Percentiles rank a stretch among this genome's conserved stretches.
Evolutionary conservation across 2,329 filamentous ascomycete genomes (phyloP).

Genomic region (Seiridium cupressi): DNA sequence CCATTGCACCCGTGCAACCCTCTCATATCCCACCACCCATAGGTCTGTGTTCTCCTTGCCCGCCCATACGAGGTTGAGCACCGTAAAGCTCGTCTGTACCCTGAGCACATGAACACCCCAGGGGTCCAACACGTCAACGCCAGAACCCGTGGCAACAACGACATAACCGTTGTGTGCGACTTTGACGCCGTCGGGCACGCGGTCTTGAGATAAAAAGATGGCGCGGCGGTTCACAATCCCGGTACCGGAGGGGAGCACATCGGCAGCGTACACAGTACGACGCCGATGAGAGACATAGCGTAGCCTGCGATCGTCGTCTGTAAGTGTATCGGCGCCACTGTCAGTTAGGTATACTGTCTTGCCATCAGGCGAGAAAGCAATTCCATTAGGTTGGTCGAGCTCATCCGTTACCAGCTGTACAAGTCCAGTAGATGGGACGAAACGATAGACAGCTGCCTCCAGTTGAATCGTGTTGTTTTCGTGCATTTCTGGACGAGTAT

Average conservation of each 20-base stretch:
- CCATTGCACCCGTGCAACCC: too few species aligned
- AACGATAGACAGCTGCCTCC: slow-evolving; percentile 35
- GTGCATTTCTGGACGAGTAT: slow-evolving; percentile 21
- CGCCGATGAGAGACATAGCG: slow-evolving; percentile 18
- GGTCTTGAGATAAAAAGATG: slow-evolving; percentile 35
- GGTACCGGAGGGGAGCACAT: slow-evolving; percentile 28
- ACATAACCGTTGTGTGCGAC: slow-evolving; percentile 38
- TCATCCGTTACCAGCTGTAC: slow-evolving; percentile 35
- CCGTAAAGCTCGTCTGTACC: slow-evolving; percentile 40
- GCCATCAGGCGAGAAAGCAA: slow-evolving; percentile 38
- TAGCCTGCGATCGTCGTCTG: slow-evolving; percentile 12
- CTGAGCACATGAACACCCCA: slow-evolving; percentile 33
- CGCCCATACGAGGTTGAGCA: slow-evolving; percentile 42
- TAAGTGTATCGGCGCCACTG: slow-evolving; percentile 26
- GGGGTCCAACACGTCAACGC: slow-evolving; percentile 37
- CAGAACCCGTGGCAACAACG: slow-evolving; percentile 29
- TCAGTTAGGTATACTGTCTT: slow-evolving; percentile 37
- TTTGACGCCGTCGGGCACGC: slow-evolving; percentile 40
- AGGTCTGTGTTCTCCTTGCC: slow-evolving; percentile 23
- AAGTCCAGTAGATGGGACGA: slow-evolving; percentile 28
- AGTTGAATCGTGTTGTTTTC: slow-evolving; percentile 18
- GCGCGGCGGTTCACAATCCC: slow-evolving; percentile 33
- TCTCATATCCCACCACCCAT: too few species aligned
- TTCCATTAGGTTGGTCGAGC: slow-evolving; percentile 38
- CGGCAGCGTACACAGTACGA: slow-evolving; percentile 36